Evolutionary conservation across 1,139 yeast species (phyloP), one percentile per base, ranked within the genome.

Genomic region (Suhomyces terraborum): DNA sequence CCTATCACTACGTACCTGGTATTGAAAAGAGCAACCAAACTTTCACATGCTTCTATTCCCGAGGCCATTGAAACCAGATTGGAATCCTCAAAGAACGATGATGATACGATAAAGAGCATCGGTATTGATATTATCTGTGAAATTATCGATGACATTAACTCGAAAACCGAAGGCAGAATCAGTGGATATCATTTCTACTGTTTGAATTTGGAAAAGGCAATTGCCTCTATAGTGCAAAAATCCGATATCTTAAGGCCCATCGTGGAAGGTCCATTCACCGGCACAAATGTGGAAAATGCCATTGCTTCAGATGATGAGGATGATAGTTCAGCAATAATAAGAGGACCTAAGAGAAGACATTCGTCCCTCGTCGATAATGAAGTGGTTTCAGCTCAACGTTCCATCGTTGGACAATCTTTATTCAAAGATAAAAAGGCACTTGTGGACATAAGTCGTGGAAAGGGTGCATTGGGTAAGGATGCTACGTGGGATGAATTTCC

Each of bases 401-500:
- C 52, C 14, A 38, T 62, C 25, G 54, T 61, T 4, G 54, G 62
- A 18, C 61, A 56, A 32, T 63, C 69, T 2, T 48, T 64, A 12
- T 45, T 53, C 21, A 58, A 55, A 18, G 67, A 65, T 42, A 75
- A 80, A 47, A 77, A 79, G 50, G 77, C 78, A 2, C 73, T 86
- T 39, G 69, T 86, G 32, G 88, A 91, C 6, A 88, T 88, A 28
- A 84, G 94, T 41, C 77, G 85, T 19, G 96, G 96, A 36, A 84
- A 85, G 50, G 96, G 96, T 32, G 79, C 86, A 2, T 61, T 88
- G 32, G 96, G 96, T 19, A 81, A 91, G 51, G 95, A 88, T 62
- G 97, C 96, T 8, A 88, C 94, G 3, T 93, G 98, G 98, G 98
- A 93, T 69, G 98, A 93, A 57, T 93, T 88, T 63, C 95, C 98